These are phyloP conservation scores for Mycena latifolia DNA, from an alignment of 768 basidiomycete species.

Conservation along the genomic window DNA sequence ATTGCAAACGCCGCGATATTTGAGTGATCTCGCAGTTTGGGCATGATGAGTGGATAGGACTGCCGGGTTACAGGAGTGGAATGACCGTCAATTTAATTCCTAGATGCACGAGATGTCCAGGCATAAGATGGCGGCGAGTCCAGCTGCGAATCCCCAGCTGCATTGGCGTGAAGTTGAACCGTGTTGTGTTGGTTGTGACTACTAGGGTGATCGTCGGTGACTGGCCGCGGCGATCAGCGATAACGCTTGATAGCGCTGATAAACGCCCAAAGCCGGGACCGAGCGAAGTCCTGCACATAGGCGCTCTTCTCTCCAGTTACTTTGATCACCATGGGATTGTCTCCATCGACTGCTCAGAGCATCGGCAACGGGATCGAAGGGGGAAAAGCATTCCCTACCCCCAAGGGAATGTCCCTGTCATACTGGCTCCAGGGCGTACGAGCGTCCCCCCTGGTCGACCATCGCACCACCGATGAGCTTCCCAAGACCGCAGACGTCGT, in stretches of 20 bases:
- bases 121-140: no score
- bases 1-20: no score
- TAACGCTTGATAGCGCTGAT: neutral
- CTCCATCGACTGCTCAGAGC: neutral
- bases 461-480: slow-evolving; percentile 35
- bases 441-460: slow-evolving; percentile 35
- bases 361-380: slow-evolving; percentile 10
- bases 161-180: no score
- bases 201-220: no score
- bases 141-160: no score
- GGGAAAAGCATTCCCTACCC: slow-evolving; percentile 32
- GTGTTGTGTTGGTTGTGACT: no score
- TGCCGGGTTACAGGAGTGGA: no score
- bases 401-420: slow-evolving; percentile 35
- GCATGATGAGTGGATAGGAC: no score
- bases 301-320: neutral
- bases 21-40: no score
- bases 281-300: neutral
- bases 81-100: no score
- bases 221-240: no score
- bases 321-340: slow-evolving; percentile 6
- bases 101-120: no score
- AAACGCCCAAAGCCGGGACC: neutral
- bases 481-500: slow-evolving; percentile 43
- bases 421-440: slow-evolving; percentile 39